Evolutionary conservation across 208 protist species (phyloP).

Genomic region (Tritrichomonas foetus): DNA sequence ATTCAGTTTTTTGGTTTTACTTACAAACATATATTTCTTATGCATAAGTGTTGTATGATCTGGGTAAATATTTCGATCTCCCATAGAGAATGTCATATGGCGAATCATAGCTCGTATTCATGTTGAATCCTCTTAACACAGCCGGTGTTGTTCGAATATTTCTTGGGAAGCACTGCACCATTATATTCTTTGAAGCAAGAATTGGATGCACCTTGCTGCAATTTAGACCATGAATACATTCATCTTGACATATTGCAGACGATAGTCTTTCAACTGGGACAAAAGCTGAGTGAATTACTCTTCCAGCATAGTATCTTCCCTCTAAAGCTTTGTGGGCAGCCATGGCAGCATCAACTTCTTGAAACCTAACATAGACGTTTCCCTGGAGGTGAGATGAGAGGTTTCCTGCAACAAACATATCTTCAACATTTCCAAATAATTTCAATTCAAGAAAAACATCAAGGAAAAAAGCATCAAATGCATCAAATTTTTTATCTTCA

Average conservation of each 20-base stretch:
- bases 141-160: background rate
- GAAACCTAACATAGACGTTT: constrained; percentile 12
- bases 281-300: background rate
- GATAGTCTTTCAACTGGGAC: background rate
- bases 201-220: background rate
- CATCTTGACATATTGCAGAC: background rate
- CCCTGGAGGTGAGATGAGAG: background rate
- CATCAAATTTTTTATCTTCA: too few relatives aligned
- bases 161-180: background rate
- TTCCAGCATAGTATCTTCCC: background rate
- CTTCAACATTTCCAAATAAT: constrained; percentile 7
- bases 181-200: background rate
- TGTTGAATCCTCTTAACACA: background rate
- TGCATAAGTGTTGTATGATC: too few relatives aligned
- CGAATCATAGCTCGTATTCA: background rate
- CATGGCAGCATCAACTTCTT: background rate
- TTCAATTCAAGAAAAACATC: background rate
- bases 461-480: background rate
- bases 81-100: background rate
- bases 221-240: background rate
- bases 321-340: background rate
- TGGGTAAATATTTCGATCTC: background rate
- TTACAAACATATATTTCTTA: too few relatives aligned
- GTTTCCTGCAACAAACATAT: constrained; percentile 7
- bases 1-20: too few relatives aligned